phyloP scores from a whole-genome alignment of 371 early-diverging fungal genomes.

The Choanephora cucurbitarum region DNA sequence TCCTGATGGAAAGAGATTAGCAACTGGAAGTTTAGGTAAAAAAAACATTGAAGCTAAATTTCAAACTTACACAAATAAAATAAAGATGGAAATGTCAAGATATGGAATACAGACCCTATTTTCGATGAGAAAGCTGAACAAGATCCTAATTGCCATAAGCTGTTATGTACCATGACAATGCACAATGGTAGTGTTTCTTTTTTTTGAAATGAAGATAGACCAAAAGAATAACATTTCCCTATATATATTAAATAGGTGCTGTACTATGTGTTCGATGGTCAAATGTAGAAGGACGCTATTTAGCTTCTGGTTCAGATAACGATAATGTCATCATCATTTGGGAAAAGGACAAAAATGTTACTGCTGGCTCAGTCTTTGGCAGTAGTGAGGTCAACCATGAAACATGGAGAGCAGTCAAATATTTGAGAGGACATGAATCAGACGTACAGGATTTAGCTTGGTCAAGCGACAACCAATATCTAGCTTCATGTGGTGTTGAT shows the following conservation, averaged over 20 bases:
- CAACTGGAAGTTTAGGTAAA: slow-evolving; percentile 85
- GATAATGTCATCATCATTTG: slow-evolving; percentile 91
- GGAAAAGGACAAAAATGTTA: slow-evolving; percentile 69
- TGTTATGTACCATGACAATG: slow-evolving; percentile 78
- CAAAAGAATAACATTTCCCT: neutral
- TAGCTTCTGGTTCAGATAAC: slow-evolving; percentile 90
- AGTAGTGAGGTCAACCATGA: slow-evolving; percentile 66
- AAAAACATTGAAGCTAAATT: neutral
- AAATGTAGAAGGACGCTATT: slow-evolving; percentile 65
- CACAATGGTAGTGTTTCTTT: slow-evolving; percentile 71
- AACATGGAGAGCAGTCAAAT: slow-evolving; percentile 76
- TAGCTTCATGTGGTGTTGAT: slow-evolving; percentile 94
- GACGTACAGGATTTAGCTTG: slow-evolving; percentile 94
- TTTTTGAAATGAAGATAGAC: neutral
- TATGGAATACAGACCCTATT: slow-evolving; percentile 80
- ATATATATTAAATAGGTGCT: slow-evolving; percentile 56
- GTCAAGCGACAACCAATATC: slow-evolving; percentile 84
- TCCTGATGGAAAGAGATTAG: slow-evolving; percentile 80
- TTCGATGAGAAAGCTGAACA: slow-evolving; percentile 54
- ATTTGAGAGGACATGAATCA: slow-evolving; percentile 92
- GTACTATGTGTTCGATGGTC: slow-evolving; percentile 93
- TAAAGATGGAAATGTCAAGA: slow-evolving; percentile 82
- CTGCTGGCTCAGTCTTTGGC: slow-evolving; percentile 55
- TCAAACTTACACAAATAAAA: neutral
- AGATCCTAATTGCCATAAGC: slow-evolving; percentile 59